A percentile compares a stretch with the other conserved stretches of the same genome.
Evolutionary conservation across 1,139 yeast species (phyloP).

Genomic region (Neolecta irregularis): DNA sequence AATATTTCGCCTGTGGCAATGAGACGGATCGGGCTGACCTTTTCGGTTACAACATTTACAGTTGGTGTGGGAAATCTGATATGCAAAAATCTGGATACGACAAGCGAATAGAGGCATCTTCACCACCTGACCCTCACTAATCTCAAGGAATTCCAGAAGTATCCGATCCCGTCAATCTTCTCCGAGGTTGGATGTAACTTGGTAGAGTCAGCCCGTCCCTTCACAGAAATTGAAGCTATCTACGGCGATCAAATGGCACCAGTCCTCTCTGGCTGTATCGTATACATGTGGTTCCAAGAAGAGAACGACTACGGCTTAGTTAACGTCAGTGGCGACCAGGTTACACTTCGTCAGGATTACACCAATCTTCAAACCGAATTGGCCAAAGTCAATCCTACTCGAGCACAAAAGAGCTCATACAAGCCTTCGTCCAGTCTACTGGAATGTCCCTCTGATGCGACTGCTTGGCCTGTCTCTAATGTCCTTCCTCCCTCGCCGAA

Average conservation of each 20-base stretch:
- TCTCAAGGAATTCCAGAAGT: conserved; percentile 59
- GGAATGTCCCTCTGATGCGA: conserved; percentile 22
- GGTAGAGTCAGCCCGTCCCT: conserved; percentile 52
- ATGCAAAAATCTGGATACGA: conserved; percentile 21
- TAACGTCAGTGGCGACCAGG: conserved; percentile 25
- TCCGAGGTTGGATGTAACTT: conserved; percentile 93
- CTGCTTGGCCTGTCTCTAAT: conserved; percentile 32
- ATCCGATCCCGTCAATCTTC: conserved; percentile 64
- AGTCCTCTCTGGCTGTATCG: conserved; percentile 83
- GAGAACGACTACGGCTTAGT: conserved; percentile 82
- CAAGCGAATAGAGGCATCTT: conserved; percentile 96
- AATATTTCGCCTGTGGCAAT: conserved; percentile 63
- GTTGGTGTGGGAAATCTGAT: conserved; percentile 25
- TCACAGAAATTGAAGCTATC: conserved; percentile 61
- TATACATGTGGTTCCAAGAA: conserved; percentile 82
- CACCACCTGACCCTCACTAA: conserved; percentile 68
- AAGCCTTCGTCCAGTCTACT: conserved; percentile 24
- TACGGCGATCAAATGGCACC: conserved; percentile 61
- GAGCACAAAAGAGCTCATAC: conserved; percentile 33
- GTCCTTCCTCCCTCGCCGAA: conserved; percentile 44
- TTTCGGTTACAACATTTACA: conserved; percentile 71
- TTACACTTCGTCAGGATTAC: conserved; percentile 40
- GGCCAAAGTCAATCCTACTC: conserved; percentile 28
- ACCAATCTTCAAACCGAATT: conserved; percentile 39
- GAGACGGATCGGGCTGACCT: conserved; percentile 67